phyloP scores from a whole-genome alignment of 2,329 filamentous ascomycete genomes.

The Ambrosiella beaveri region DNA sequence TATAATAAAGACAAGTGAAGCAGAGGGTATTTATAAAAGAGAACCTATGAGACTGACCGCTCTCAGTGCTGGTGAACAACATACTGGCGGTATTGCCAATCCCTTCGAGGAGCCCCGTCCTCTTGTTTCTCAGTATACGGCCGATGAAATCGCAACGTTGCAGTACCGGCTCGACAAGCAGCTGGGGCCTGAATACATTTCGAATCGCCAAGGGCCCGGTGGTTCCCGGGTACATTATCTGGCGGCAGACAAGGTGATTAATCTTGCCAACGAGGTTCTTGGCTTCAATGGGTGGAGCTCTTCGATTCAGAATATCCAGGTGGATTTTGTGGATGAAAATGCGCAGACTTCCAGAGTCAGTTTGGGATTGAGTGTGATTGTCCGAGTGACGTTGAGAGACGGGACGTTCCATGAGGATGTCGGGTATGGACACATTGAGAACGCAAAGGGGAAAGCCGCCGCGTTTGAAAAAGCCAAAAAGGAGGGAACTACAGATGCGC shows the following conservation, averaged over 20 bases:
- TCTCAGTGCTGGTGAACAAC: conserved; percentile 51
- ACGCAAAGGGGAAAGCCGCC: conserved; percentile 83
- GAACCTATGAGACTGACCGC: neutral
- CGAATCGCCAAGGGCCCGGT: conserved; percentile 62
- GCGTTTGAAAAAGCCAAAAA: conserved; percentile 99
- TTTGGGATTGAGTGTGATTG: conserved; percentile 74
- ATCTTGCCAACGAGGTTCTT: conserved; percentile 85
- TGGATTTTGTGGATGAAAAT: conserved; percentile 88
- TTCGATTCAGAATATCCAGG: conserved; percentile 82
- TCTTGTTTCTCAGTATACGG: conserved; percentile 64
- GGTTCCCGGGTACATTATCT: conserved; percentile 85
- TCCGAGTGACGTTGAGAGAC: conserved; percentile 77
- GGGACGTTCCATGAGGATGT: conserved; percentile 97
- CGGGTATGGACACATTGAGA: conserved; percentile 92
- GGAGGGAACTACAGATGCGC: conserved; percentile 82
- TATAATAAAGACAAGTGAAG: too few species aligned
- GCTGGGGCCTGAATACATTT: conserved; percentile 90
- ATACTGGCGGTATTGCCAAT: conserved; percentile 43
- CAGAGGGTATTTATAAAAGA: too few species aligned
- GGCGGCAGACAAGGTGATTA: conserved; percentile 91
- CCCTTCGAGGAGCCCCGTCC: conserved; percentile 61
- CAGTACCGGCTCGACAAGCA: conserved; percentile 80
- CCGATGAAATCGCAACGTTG: conserved; percentile 75
- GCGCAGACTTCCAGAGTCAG: conserved; percentile 61
- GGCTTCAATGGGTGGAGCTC: conserved; percentile 97